Base-by-base conservation (phyloP, 345 rosid species). In the Garcia nutans region DNA sequence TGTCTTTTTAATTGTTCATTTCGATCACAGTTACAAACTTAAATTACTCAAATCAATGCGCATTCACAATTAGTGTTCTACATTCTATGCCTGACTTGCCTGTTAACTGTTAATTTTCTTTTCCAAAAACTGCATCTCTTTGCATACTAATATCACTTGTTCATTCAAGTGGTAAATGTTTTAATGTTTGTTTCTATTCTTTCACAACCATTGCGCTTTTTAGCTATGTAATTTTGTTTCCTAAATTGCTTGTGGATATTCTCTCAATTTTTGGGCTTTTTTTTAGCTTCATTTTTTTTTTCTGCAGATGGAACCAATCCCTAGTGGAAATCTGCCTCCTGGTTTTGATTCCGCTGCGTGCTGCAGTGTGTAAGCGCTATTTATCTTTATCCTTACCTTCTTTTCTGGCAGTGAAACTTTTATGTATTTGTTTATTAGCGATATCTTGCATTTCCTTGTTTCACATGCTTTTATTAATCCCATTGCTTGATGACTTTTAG, bases 321-420 rank as follows among this genome's bases (percentile, higher is more conserved):
- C 82, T 22, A 68, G 82, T 54, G 82, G 82, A 24, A 79, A 79
- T 55, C 63, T 79, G 31, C 82, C 82, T 60, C 82, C 82, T 60
- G 82, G 82, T 12, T 80, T 80, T 47, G 82, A 80, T 76, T 65
- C 82, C 3, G n/a, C 82, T 23, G 19, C 76, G 5, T 80, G 82
- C 41, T 79, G 82, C 63, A 80, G 82, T 71, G 82, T 80, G 82
- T 80, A 67, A 80, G 82, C 69, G 28, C 54, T 10, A 16, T 10
- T 56, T 58, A 17, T 22, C 10, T 15, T 74, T 61, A 28, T 44
- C 28, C 17, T 16, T 57, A 26, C 62, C 50, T 37, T 67, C 62
- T 22, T 58, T 3, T 12, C 13, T 16, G 15, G 55, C 17, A 3
- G 13, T 50, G 16, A 20, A 62, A 15, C 20, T 62, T 17, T 2